Base-by-base conservation (phyloP, 1,284 basidiomycete genomes). In the Fomitopsis betulina region DNA sequence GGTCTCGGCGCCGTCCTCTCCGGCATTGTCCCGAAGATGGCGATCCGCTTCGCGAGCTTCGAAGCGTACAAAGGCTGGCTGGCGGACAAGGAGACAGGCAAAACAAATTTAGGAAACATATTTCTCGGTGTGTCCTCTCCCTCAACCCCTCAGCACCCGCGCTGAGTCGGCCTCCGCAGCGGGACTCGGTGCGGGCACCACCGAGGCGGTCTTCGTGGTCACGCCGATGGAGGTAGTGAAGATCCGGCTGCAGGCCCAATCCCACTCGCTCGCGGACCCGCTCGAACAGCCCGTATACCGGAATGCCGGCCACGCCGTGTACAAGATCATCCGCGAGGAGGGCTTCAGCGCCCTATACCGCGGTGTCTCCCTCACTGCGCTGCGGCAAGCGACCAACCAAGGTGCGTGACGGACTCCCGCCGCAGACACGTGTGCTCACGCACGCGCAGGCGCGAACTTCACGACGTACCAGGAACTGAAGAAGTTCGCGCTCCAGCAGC, bases 181-280 rank as follows among this genome's bases (percentile, higher is more conserved):
- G 66, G 96, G 96, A 70, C 81, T 99, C 30, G 93, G 90, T 55
- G 96, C 96, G 12, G 96, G 96, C 56, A 91, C 91, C 17, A 94
- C 95, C 1, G 96, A 97, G 76, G 96, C 96, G 6, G 87, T 99
- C 17, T 80, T 87, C 10, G 94, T 99, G 40, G 96, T 99, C 12
- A 97, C 93, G 58, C 96, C 96, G 0, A 99, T 99, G 96, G 96
- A 99, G 72, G 96, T 99, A 45, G 94, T 99, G 71, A 99, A 99
- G 80, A 99, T 99, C 71, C 87, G 97, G 57, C 79, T 99, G 66
- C 96, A 99, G 76, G 96, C 97, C 7, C 97, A 99, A 73, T 92
- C 94, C 72, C 96, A 99, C 76, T 98, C 96, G 39, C 83, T 99
- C 59, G 94, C 96, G 10, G 96, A 99, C 73, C 97, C 96, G 40